Base-by-base conservation (phyloP, 495 filamentous ascomycete species). In the Aspergillus avenaceus region DNA sequence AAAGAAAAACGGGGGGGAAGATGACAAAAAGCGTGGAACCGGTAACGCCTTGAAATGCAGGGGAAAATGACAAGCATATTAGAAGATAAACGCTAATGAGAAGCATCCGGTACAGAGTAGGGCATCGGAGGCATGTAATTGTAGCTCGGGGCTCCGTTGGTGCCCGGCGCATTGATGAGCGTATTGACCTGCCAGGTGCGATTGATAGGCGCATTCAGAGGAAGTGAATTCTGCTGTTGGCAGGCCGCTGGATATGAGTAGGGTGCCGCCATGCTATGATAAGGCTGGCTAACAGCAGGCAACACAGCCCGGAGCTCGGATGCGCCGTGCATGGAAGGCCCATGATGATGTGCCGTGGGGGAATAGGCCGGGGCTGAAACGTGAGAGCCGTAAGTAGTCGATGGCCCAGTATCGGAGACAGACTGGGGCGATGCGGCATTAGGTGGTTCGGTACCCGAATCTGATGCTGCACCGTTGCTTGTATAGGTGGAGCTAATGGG, bases 341-440 rank as follows among this genome's bases (percentile, higher is more conserved):
- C 50, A 3, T 55, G 16, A 8, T 59, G 58, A 25, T 66, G 57
- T 3, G 62, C 36, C 6, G 64, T 58, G 31, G 66, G 52, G 0
- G 59, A 59, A 36, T 74, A 74, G 3, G 55, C 45, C 18, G 67
- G 48, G 1, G 60, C 55, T 13, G 52, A 44, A 25, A 72, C 49
- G 25, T 32, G 47, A 14, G 58, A 34, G 22, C 60, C 58, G 41
- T 76, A 76, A 22, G 58, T 61, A 44, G 53, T 68, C 5, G 60
- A 59, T 1, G 64, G 59, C 11, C 65, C 57, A 26, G 63, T 58
- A 18, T 74, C 73, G 7, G 73, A 69, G 11, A 72, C 60, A 8
- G 73, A 76, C 45, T 71, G 71, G 3, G 76, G 75, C 21, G 76
- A 77, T 18, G 60, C 53, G 16, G 66, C 64, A 45, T 60, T 65